phyloP scores from a whole-genome alignment of 2,329 filamentous ascomycete species.

The Aspergillus glaucus region DNA sequence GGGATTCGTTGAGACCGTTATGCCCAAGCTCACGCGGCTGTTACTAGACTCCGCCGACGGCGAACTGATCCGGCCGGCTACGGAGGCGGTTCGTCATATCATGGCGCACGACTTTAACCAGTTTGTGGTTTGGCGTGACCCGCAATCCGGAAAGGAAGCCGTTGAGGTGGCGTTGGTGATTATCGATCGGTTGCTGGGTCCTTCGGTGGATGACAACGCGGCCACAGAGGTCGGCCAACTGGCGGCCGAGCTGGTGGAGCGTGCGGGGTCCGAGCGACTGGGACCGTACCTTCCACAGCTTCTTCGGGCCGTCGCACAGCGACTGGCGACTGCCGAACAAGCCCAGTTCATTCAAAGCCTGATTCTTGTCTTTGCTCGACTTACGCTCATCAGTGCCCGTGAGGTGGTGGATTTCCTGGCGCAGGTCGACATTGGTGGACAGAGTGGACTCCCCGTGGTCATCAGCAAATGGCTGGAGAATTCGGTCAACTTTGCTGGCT shows the following conservation, averaged over 20 bases:
- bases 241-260: constrained; percentile 90
- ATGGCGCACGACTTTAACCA: constrained; percentile 85
- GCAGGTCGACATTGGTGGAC: constrained; percentile 69
- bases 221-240: constrained; percentile 94
- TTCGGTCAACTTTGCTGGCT: constrained; percentile 93
- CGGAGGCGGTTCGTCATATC: constrained; percentile 81
- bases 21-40: constrained; percentile 80
- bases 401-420: constrained; percentile 91
- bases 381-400: constrained; percentile 75
- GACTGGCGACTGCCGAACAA: constrained; percentile 73
- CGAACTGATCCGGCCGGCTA: constrained; percentile 79
- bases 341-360: constrained; percentile 92
- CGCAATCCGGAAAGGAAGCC: constrained; percentile 68
- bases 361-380: constrained; percentile 86
- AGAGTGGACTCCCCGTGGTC: constrained; percentile 79
- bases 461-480: constrained; percentile 96
- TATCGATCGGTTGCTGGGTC: constrained; percentile 81
- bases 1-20: constrained; percentile 75
- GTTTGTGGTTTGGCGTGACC: constrained; percentile 78
- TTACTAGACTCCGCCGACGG: constrained; percentile 80
- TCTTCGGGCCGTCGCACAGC: constrained; percentile 77
- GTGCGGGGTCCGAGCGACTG: constrained; percentile 82
- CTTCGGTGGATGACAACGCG: constrained; percentile 80
- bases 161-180: constrained; percentile 85
- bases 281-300: constrained; percentile 86